Base-by-base conservation (phyloP, 2,329 filamentous ascomycete genomes). In the Neurospora sp. region DNA sequence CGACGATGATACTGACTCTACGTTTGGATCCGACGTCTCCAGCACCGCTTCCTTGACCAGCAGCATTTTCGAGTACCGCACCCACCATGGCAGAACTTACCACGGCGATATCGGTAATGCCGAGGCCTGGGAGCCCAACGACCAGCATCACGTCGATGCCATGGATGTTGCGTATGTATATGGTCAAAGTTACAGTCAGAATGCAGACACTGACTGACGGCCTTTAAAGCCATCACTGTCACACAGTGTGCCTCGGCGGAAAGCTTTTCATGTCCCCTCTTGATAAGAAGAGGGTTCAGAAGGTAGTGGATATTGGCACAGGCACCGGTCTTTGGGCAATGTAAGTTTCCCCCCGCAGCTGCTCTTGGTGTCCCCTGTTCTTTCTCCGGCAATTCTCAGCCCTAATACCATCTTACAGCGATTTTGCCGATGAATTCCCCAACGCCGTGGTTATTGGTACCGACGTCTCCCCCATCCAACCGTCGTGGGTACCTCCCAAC, bases 271-370 rank as follows among this genome's bases (percentile, higher is more conserved):
- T 79, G 42, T 77, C 82, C 1, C 81, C 82, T 7, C 77, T 84
- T 38, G 79, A 78, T 3, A 58, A 28, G 7, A 75, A 79, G 11
- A 71, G 78, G 19, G 82, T 82, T 0, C 76, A 82, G 42, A 82
- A 79, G 67, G 82, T 85, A 39, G 76, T 85, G 13, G 83, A 85
- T 62, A 76, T 85, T 9, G 84, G 84, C 15, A 86, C 84, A 1
- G 84, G 84, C 4, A 85, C 81, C 11, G 83, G 82, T n/a, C 78
- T 83, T 4, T 88, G 86, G 86, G 85, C 85, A 1, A 84, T 88
- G 68, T 39, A 23, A n/a, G 68, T n/a, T 40, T 17, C 15, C 23
- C 23, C 23, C 40, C 33, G n/a, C 42, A n/a, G 11, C 67, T 38
- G 23, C 7, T n/a, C 5, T 17, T 42, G 11, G 13, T 28, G 10